Base-by-base conservation (phyloP, 1,139 yeast species). In the Saccharomyces pastorianus region DNA sequence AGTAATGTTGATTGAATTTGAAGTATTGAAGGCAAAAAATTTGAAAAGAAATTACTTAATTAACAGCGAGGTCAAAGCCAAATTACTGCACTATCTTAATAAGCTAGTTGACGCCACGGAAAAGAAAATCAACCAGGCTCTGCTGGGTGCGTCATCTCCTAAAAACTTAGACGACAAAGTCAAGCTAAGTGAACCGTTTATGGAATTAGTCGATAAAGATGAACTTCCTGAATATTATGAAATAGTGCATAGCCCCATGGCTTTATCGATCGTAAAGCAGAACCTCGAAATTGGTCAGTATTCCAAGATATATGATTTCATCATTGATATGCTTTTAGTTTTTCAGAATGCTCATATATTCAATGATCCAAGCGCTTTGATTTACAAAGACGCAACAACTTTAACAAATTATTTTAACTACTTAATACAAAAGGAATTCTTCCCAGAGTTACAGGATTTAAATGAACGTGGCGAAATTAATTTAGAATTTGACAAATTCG, bases 151-250 rank as follows among this genome's bases (percentile, higher is more conserved):
- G 23, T 53, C 54, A 17, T 50, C 58, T 8, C 61, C 61, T 28
- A 23, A 26, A 26, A 47, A 17, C 34, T 56, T 61, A 6, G 70
- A 68, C 53, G 63, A 62, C 52, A 57, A 56, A 13, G 54, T 64
- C 23, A 73, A 74, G 38, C 69, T 82, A 14, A 75, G 83, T 57
- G 79, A 74, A 2, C 85, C 87, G 0, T 83, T 82, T 60, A 64
- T 81, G 70, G 84, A 82, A 25, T 76, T 78, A 52, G 83, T 82
- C 6, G 81, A 80, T 61, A 74, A 73, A 23, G 76, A 75, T 6
- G 77, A 75, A 56, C 78, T 81, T 56, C 84, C 86, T 0, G 87
- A 82, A 58, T 83, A 83, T 66, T 77, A 77, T 63, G 76, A 76
- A 55, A 72, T 79, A 13, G 80, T 83, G 32, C 73, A 77, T 49